phyloP scores from a whole-genome alignment of 768 basidiomycete genomes.

The Rhodotorula paludigena region DNA sequence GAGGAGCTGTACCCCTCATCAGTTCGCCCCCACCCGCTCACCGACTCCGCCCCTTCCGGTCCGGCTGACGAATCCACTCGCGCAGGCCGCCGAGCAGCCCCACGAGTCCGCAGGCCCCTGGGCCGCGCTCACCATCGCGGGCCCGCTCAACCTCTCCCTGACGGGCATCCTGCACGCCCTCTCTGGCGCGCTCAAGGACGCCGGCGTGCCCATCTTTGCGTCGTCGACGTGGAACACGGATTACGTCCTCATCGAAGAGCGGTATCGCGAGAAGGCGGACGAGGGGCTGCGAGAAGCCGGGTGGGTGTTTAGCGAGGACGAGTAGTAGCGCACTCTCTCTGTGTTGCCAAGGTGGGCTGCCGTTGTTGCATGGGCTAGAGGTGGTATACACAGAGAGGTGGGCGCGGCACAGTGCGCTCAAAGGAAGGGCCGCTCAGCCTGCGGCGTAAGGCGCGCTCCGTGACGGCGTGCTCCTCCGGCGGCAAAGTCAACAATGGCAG shows the following conservation, averaged over 20 bases:
- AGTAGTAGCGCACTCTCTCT: background rate
- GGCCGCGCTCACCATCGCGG: slow-evolving; percentile 8
- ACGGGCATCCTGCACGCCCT: slow-evolving; percentile 27
- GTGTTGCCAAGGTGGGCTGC: background rate
- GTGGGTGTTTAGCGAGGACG: slow-evolving; percentile 23
- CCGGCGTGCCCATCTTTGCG: slow-evolving; percentile 35
- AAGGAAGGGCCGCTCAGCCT: slow-evolving; percentile 24
- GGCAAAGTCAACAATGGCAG: slow-evolving; percentile 34
- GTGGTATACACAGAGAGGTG: background rate
- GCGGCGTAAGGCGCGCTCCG: slow-evolving; percentile 30
- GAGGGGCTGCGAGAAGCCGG: slow-evolving; percentile 14
- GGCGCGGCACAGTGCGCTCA: background rate
- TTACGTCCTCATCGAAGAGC: slow-evolving; percentile 34
- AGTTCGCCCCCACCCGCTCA: background rate
- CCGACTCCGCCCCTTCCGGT: no score
- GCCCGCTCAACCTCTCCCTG: slow-evolving; percentile 27
- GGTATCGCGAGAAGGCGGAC: slow-evolving; percentile 9
- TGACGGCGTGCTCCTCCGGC: slow-evolving; percentile 10
- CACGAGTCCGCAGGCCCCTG: slow-evolving; percentile 6
- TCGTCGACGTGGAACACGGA: slow-evolving; percentile 38
- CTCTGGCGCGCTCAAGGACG: slow-evolving; percentile 22
- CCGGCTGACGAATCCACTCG: background rate
- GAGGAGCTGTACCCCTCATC: background rate
- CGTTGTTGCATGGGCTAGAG: background rate
- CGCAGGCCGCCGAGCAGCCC: background rate